Base-by-base conservation (phyloP, 2,329 filamentous ascomycete species). In the Aureobasidium namibiae region DNA sequence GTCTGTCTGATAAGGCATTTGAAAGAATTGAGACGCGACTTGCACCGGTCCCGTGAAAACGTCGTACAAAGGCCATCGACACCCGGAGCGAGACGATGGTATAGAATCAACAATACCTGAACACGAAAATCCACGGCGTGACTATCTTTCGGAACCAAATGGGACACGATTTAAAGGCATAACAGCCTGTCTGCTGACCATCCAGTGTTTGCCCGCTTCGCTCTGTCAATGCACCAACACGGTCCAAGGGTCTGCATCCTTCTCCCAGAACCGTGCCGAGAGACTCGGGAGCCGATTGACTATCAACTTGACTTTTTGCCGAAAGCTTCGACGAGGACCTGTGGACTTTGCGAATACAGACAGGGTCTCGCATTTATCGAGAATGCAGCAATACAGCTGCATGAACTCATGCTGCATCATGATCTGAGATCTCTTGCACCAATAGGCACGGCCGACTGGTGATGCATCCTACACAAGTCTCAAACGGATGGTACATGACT, bases 391-490 rank as follows among this genome's bases (percentile, higher is more conserved):
- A 8, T 24, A 8, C 41, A 7, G 24, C 21, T 24, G 21, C 41
- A 44, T 9, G 21, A 16, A 9, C 6, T 38, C 14, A 18, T n/a
- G 36, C n/a, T n/a, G 16, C 36, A 7, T 18, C n/a, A 18, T 16
- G 36, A 38, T 18, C 5, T 18, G 4, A 29, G 26, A 29, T 29
- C 26, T 29, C 26, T 29, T 4, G 9, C 26, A 29, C 4, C 36
- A 7, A 8, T 3, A 38, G 36, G 8, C 7, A 4, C 18, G 16
- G 36, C 36, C 16, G n/a, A 29, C 23, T 8, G 14, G 26, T 26
- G 23, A 29, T 29, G 14, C 42, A 16, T 26, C 14, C 16, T 16
- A 7, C 24, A 23, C 4, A 8, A 2, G 81, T 83, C 6, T 3
- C 14, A n/a, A 6, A 45, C 10, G 42, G 14, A n/a, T 26, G 24